Evolutionary conservation across 345 rosid species (phyloP).

Genomic region (Triadica sebifera): DNA sequence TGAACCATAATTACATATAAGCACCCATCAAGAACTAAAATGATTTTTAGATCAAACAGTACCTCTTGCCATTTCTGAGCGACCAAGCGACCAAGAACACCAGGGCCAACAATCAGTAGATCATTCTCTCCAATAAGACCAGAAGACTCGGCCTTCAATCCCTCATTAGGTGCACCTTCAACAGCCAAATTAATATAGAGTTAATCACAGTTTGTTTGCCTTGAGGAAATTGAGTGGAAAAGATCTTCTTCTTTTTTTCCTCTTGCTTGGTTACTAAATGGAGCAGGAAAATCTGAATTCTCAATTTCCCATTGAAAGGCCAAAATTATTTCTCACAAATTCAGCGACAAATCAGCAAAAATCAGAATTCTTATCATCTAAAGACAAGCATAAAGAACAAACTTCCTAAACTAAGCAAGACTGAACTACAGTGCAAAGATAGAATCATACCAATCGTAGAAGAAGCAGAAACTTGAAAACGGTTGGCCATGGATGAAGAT

Average conservation of each 20-base stretch:
- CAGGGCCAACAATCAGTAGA: constrained; percentile 87
- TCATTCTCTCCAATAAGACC: constrained; percentile 61
- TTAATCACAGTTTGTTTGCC: no score
- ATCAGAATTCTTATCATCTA: no score
- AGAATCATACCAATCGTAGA: constrained; percentile 44
- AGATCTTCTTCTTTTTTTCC: no score
- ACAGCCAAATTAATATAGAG: background rate
- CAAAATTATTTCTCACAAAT: background rate
- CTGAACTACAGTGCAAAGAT: background rate
- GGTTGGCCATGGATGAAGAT: constrained; percentile 30
- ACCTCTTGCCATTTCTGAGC: constrained; percentile 86
- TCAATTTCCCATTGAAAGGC: no score
- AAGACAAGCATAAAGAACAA: background rate
- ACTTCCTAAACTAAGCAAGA: background rate
- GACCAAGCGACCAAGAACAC: constrained; percentile 95
- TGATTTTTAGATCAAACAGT: background rate
- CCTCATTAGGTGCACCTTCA: constrained; percentile 50
- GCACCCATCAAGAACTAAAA: background rate
- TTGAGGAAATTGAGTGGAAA: no score
- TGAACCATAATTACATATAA: background rate
- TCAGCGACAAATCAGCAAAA: background rate
- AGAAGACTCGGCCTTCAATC: constrained; percentile 42
- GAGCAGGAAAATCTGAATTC: no score
- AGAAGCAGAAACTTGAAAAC: constrained; percentile 47
- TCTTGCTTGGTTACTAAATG: no score